Percentiles rank a stretch among this genome's conserved stretches.
Conservation (phyloP, 176 grass and related monocot genomes). For the Cymbopogon citratus region DNA sequence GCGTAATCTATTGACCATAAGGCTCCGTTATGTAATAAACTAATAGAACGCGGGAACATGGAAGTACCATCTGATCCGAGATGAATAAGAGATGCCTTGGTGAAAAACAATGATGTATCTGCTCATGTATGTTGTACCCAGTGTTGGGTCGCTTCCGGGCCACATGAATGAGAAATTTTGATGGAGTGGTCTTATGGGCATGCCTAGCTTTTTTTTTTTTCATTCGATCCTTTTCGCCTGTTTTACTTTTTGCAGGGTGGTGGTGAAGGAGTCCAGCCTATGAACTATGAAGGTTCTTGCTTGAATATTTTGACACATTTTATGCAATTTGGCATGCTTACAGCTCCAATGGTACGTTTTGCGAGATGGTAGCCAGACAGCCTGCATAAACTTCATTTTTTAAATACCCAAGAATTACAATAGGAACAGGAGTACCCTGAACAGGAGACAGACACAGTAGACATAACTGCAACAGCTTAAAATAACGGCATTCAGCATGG, state of each 20-base stretch:
- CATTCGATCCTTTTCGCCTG: not conserved
- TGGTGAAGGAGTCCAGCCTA: not conserved
- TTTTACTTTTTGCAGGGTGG: not conserved
- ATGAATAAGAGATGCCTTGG: slow-evolving; percentile 26
- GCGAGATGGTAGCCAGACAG: not conserved
- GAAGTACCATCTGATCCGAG: not conserved
- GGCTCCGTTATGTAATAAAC: slow-evolving; percentile 26
- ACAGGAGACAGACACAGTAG: not conserved
- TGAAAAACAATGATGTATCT: not conserved
- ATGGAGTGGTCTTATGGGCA: not conserved
- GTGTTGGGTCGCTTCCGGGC: not conserved
- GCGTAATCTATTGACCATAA: not conserved
- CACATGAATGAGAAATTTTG: not conserved
- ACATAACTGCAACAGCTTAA: not conserved
- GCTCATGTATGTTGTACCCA: not conserved
- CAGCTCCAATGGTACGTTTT: not conserved
- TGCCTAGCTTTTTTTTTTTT: not conserved
- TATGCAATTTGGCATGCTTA: not conserved
- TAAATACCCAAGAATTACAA: not conserved
- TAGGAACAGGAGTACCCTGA: not conserved
- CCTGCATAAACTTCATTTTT: not conserved
- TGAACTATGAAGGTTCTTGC: slow-evolving; percentile 20
- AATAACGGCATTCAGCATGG: not conserved
- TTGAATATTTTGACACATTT: not conserved
- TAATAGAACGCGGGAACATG: not conserved